Evolutionary conservation across 495 filamentous ascomycete genomes (phyloP).

Genomic region (Podospora pseudocomata): DNA sequence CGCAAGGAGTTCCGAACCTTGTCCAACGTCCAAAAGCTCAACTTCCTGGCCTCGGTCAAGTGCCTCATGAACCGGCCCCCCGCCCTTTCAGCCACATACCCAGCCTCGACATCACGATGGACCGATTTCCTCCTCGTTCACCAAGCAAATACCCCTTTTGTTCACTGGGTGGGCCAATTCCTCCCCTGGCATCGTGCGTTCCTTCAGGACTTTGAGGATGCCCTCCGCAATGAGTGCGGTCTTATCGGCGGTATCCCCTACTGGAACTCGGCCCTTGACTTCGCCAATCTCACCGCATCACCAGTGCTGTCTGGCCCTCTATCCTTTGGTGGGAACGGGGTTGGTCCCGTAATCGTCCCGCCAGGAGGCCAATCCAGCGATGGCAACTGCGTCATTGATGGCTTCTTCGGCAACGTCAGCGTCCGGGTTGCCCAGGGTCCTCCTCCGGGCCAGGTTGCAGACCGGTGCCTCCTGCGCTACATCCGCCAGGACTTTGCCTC

Average conservation of each 20-base stretch:
- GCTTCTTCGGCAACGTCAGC: constrained; percentile 49
- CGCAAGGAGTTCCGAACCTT: constrained; percentile 5
- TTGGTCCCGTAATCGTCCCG: constrained; percentile 27
- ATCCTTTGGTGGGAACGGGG: constrained; percentile 14
- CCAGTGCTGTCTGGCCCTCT: constrained; percentile 7
- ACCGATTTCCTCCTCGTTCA: constrained; percentile 8
- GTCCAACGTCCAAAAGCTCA: neutral
- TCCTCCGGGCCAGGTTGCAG: constrained; percentile 22
- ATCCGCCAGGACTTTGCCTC: constrained; percentile 43
- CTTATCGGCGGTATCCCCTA: constrained; percentile 4
- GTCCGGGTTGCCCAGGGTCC: constrained; percentile 51
- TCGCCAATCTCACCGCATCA: constrained; percentile 6
- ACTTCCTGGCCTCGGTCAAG: constrained; percentile 4
- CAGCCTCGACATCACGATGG: constrained; percentile 2
- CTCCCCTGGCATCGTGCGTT: constrained; percentile 10
- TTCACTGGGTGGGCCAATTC: constrained; percentile 7
- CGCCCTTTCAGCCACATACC: neutral
- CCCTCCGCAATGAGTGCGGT: constrained; percentile 4
- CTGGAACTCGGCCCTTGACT: constrained; percentile 10
- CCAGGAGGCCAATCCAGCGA: constrained; percentile 43
- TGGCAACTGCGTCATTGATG: constrained; percentile 59
- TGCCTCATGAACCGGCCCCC: neutral
- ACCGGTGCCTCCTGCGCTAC: constrained; percentile 20
- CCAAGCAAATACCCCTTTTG: neutral
- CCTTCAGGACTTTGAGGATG: constrained; percentile 11